phyloP scores from a whole-genome alignment of 2,329 filamentous ascomycete species.

The Colletotrichum agaves region DNA sequence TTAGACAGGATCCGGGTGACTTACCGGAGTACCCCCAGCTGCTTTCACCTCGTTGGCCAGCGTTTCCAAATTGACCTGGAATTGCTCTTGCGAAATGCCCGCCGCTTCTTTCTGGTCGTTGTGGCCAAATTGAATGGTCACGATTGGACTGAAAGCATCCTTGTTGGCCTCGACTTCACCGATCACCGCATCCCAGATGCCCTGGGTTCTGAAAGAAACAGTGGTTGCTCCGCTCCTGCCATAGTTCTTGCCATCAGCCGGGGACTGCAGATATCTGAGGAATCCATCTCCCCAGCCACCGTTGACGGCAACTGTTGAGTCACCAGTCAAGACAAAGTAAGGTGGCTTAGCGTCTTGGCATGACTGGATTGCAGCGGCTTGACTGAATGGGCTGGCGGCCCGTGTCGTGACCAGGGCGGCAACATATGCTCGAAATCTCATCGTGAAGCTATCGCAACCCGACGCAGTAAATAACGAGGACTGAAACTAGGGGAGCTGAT shows the following conservation, averaged over 20 bases:
- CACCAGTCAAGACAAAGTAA: constrained; percentile 60
- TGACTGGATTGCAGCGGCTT: neutral
- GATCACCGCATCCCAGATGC: constrained; percentile 64
- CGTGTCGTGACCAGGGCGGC: constrained; percentile 42
- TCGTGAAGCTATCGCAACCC: neutral
- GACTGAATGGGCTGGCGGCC: neutral
- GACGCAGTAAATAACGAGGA: too few species aligned
- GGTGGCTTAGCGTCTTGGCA: constrained; percentile 45
- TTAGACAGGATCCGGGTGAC: constrained; percentile 13
- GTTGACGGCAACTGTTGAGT: constrained; percentile 59
- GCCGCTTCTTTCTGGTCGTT: constrained; percentile 67
- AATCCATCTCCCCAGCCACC: constrained; percentile 71
- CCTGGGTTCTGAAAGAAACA: constrained; percentile 61
- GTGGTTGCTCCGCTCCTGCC: constrained; percentile 69
- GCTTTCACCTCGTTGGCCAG: constrained; percentile 56
- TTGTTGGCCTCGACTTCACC: constrained; percentile 52
- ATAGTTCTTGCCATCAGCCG: constrained; percentile 64
- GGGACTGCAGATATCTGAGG: constrained; percentile 58
- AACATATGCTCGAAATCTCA: neutral
- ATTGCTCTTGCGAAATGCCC: constrained; percentile 58
- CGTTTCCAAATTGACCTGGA: constrained; percentile 60
- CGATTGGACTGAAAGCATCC: constrained; percentile 40
- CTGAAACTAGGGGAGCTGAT: too few species aligned
- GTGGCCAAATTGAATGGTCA: constrained; percentile 65
- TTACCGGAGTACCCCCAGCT: constrained; percentile 57